A percentile compares a stretch with the other conserved stretches of the same genome.
These are phyloP conservation scores for Teunomyces aglyptinius DNA, from an alignment of 805 yeast species.

Conservation along the genomic window DNA sequence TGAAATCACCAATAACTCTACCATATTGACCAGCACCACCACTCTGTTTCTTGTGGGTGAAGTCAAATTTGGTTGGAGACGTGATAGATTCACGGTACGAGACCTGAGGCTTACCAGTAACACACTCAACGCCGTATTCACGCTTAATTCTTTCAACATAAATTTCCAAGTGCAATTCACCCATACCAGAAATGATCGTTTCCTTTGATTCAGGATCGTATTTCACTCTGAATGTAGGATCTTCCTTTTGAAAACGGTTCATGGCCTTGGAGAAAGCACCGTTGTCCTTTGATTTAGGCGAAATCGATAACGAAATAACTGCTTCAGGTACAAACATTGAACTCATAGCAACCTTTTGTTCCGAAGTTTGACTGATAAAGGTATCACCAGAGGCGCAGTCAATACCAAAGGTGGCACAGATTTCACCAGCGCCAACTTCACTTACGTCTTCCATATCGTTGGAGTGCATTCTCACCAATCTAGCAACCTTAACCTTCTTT, in stretches of 20 bases:
- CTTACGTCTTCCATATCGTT: slow-evolving; percentile 98
- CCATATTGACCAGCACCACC: slow-evolving; percentile 99
- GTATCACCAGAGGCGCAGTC: slow-evolving; percentile 99
- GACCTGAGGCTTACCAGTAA: slow-evolving; percentile 96
- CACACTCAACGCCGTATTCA: slow-evolving; percentile 93
- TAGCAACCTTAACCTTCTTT: slow-evolving; percentile 81
- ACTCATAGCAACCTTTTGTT: slow-evolving; percentile 80
- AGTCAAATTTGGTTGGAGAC: slow-evolving; percentile 73
- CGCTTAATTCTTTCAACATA: slow-evolving; percentile 98
- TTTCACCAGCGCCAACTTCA: slow-evolving; percentile 96
- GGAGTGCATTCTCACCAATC: slow-evolving; percentile 97
- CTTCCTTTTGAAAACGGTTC: slow-evolving; percentile 97
- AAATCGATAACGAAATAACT: slow-evolving; percentile 87
- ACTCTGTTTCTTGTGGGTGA: slow-evolving; percentile 94
- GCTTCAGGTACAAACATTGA: slow-evolving; percentile 99
- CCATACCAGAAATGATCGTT: slow-evolving; percentile 96
- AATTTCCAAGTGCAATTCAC: slow-evolving; percentile 94
- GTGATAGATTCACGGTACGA: slow-evolving; percentile 94
- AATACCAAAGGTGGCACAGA: slow-evolving; percentile 98
- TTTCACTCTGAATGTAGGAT: slow-evolving; percentile 94
- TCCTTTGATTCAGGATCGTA: slow-evolving; percentile 91
- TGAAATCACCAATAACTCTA: slow-evolving; percentile 83
- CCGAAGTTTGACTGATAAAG: slow-evolving; percentile 72
- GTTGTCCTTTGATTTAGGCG: slow-evolving; percentile 84
- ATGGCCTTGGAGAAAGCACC: slow-evolving; percentile 92